These are phyloP conservation scores for Isatis lusitanica DNA, from an alignment of 441 rosid genomes.

Conservation along the genomic window DNA sequence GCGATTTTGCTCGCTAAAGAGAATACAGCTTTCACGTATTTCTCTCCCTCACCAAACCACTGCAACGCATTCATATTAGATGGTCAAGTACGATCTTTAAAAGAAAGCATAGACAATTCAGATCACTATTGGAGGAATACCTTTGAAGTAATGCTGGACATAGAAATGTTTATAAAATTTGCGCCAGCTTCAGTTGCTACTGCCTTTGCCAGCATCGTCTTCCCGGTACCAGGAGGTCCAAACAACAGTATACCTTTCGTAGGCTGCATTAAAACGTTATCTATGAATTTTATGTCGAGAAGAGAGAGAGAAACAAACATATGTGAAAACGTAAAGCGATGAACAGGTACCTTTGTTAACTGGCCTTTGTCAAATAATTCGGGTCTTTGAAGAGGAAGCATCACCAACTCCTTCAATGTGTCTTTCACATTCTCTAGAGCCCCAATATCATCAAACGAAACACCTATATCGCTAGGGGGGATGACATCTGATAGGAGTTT, in stretches of 20 bases:
- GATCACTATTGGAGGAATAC: conserved; percentile 37
- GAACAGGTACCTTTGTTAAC: conserved; percentile 77
- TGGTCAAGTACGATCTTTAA: conserved; percentile 20
- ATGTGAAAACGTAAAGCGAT: neutral
- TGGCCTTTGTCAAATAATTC: conserved; percentile 97
- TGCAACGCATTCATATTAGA: conserved; percentile 43
- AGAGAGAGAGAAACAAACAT: neutral
- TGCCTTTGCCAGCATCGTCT: conserved; percentile 99
- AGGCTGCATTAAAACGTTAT: conserved; percentile 54
- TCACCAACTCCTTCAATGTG: conserved; percentile 95
- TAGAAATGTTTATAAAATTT: conserved; percentile 96
- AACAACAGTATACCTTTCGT: conserved; percentile 94
- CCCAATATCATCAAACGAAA: conserved; percentile 94
- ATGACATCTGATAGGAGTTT: conserved; percentile 93
- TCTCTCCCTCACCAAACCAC: conserved; percentile 99
- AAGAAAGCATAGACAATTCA: neutral
- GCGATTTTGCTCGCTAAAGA: conserved; percentile 99
- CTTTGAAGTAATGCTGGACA: conserved; percentile 99
- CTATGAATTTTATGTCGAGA: conserved; percentile 6
- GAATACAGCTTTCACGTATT: conserved; percentile 96
- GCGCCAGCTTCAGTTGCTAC: conserved; percentile 99
- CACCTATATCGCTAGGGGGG: conserved; percentile 95
- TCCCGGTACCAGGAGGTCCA: conserved; percentile 99
- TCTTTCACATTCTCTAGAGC: conserved; percentile 98
- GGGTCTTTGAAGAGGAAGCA: conserved; percentile 99